Conservation (phyloP, 2,329 filamentous ascomycete species). For the Fusarium buxicola region DNA sequence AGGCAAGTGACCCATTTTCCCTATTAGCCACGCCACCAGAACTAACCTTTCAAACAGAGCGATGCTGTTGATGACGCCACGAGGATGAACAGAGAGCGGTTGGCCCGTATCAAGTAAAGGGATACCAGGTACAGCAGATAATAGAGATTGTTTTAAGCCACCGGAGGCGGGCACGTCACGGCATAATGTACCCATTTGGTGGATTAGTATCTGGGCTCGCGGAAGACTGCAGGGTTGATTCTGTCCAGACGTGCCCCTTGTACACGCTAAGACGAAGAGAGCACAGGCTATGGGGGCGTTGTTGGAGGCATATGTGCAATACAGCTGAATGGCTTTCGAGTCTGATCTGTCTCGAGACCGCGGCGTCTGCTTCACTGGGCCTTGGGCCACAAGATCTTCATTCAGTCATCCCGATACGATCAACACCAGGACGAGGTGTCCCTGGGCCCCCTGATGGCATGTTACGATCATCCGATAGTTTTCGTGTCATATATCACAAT, state of each 20-base stretch:
- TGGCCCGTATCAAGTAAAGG: conserved; percentile 69
- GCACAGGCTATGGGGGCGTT: not conserved
- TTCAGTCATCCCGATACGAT: not conserved
- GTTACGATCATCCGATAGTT: not conserved
- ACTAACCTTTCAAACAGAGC: conserved; percentile 66
- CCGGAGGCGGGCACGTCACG: conserved; percentile 4
- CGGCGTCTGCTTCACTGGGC: not conserved
- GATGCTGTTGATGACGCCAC: conserved; percentile 86
- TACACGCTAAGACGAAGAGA: conserved; percentile 4
- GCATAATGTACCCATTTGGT: conserved; percentile 18
- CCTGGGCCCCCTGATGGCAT: not conserved
- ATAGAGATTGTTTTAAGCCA: conserved; percentile 14
- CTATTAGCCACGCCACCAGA: not conserved
- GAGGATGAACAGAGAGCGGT: conserved; percentile 78
- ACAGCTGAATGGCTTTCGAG: conserved; percentile 2
- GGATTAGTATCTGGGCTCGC: not conserved
- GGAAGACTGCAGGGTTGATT: conserved; percentile 3
- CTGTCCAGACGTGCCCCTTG: conserved; percentile 9
- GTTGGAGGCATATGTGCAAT: conserved; percentile 9
- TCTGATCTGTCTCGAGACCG: not conserved
- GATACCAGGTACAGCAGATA: not conserved
- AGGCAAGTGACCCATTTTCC: conserved; percentile 64
- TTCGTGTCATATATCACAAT: too few species aligned
- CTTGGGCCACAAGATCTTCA: not conserved
- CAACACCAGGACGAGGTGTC: not conserved